Evolutionary conservation across 2,329 filamentous ascomycete genomes (phyloP), one percentile per base, ranked within the genome.

Genomic region (Arachnomyces sp.): DNA sequence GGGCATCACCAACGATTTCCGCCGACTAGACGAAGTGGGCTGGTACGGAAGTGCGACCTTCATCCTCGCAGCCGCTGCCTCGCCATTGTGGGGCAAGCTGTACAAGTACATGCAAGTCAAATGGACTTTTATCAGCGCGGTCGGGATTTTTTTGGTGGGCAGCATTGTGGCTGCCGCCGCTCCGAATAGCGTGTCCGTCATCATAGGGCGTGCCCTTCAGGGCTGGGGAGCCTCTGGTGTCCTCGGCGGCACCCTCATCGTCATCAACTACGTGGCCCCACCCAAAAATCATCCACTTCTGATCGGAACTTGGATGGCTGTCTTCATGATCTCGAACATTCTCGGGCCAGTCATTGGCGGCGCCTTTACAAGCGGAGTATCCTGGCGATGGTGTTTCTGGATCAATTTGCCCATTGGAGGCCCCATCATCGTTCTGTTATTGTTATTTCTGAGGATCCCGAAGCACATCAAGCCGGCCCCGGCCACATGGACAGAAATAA

Each of bases 331-430:
- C 18, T 45, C 46, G 3, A 48, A 37, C 41, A 44, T 48, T 28
- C 28, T 49, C 28, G 48, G 45, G 3, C 47, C 44, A 14, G 34
- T 49, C 9, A 28, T 49, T 31, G 46, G 46, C 17, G 46, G 46
- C 34, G 46, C 43, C 6, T 49, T 49, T 25, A 49, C 46, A 3
- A 42, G 43, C 29, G 38, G 42, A 15, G 46, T 47, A 13, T 40
- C 42, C 12, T 49, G 46, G 46, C 42, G 46, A 28, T 49, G 46
- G 46, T 49, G 46, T 29, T 43, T 45, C 18, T 34, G 32, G 18
- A 34, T 36, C 32, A 40, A 36, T 31, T 38, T 49, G 29, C 46
- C 46, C 8, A 39, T 49, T 14, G 46, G 44, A 9, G 46, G 38
- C 8, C 15, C 43, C 12, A 43, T 38, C 31, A 36, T 39, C 25